A percentile compares a stretch with the other conserved stretches of the same genome.
phyloP scores from a whole-genome alignment of 192 early-diverging fungal genomes.

The Diversispora eburnea region DNA sequence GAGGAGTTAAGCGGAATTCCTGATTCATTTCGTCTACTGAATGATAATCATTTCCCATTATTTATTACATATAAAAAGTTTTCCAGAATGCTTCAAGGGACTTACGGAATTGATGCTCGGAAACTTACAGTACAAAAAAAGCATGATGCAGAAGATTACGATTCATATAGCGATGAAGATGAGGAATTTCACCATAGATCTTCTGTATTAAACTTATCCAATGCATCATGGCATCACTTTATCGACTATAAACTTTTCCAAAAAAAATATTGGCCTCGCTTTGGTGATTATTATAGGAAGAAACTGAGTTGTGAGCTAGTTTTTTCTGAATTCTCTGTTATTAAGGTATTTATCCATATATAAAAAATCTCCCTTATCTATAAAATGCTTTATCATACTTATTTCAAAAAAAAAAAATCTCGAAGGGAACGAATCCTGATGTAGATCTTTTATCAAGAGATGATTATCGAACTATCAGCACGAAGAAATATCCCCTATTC shows the following conservation, averaged over 20 bases:
- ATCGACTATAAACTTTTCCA: background rate
- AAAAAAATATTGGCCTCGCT: slow-evolving; percentile 10
- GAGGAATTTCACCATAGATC: background rate
- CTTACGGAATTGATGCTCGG: background rate
- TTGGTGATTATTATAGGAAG: background rate
- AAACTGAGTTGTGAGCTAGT: background rate
- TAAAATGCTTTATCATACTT: background rate
- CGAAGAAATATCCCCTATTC: slow-evolving; percentile 17
- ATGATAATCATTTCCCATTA: slow-evolving; percentile 16
- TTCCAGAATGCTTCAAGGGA: slow-evolving; percentile 15
- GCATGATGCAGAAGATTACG: background rate
- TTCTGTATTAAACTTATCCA: background rate
- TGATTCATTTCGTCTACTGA: background rate
- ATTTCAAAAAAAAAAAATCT: background rate
- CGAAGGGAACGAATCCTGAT: slow-evolving; percentile 18
- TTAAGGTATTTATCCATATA: slow-evolving; percentile 6
- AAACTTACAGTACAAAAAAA: background rate
- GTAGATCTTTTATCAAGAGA: slow-evolving; percentile 15
- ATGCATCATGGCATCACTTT: background rate
- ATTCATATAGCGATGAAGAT: slow-evolving; percentile 1
- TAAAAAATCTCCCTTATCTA: background rate
- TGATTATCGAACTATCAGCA: background rate
- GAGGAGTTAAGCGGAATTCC: background rate
- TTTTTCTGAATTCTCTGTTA: slow-evolving; percentile 11
- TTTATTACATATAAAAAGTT: slow-evolving; percentile 17